These are phyloP conservation scores for Penicillium daleae DNA, from an alignment of 495 filamentous ascomycete genomes.

Conservation along the genomic window DNA sequence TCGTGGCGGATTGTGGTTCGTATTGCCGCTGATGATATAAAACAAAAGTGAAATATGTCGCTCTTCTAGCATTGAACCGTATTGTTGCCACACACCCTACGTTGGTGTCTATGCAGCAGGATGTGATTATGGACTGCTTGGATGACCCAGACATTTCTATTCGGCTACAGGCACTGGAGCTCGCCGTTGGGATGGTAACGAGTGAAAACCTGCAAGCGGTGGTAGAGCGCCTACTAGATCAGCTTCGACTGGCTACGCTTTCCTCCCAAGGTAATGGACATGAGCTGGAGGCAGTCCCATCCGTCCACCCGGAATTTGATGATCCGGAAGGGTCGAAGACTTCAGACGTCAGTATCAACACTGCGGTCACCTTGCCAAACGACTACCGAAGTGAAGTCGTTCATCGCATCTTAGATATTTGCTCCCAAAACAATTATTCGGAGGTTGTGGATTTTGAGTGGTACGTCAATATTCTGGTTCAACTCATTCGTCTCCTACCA, in stretches of 20 bases:
- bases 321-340: slow-evolving; percentile 5
- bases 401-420: slow-evolving; percentile 81
- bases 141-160: slow-evolving; percentile 98
- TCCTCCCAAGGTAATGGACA: slow-evolving; percentile 26
- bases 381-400: slow-evolving; percentile 84
- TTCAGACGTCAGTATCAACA: slow-evolving; percentile 15
- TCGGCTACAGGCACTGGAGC: slow-evolving; percentile 85
- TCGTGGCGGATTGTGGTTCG: neutral
- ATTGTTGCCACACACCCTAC: slow-evolving; percentile 88
- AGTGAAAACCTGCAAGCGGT: slow-evolving; percentile 80
- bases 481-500: slow-evolving; percentile 73
- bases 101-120: slow-evolving; percentile 86
- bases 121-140: slow-evolving; percentile 93
- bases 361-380: slow-evolving; percentile 61
- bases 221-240: slow-evolving; percentile 82
- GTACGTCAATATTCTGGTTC: slow-evolving; percentile 86
- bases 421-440: slow-evolving; percentile 85
- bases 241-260: slow-evolving; percentile 64
- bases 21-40: neutral
- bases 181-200: slow-evolving; percentile 89
- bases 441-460: slow-evolving; percentile 91
- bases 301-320: slow-evolving; percentile 6
- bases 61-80: slow-evolving; percentile 88
- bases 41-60: slow-evolving; percentile 88
- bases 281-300: slow-evolving; percentile 3